Conservation (phyloP, 441 rosid species). For the Eutrema salsugineum region DNA sequence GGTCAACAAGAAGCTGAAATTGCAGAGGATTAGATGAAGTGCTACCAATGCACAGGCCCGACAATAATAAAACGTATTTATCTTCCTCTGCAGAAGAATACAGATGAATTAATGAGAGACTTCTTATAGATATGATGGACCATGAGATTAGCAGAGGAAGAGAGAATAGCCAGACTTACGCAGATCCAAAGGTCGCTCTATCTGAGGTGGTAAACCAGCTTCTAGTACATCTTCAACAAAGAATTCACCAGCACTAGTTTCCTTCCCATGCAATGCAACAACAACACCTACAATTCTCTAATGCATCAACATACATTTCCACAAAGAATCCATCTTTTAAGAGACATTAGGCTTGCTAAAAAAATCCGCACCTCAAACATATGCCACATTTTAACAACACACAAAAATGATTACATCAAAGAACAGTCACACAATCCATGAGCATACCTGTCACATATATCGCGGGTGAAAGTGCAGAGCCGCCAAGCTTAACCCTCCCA, state of each 20-base stretch:
- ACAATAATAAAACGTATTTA: constrained; percentile 77
- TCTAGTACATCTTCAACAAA: constrained; percentile 79
- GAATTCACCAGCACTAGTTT: constrained; percentile 78
- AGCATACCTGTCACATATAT: constrained; percentile 73
- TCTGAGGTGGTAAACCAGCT: constrained; percentile 85
- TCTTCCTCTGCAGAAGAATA: constrained; percentile 62
- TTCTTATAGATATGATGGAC: neutral
- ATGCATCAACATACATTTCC: constrained; percentile 1
- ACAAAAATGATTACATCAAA: neutral
- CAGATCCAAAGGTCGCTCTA: constrained; percentile 50
- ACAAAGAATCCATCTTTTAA: neutral
- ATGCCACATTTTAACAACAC: neutral
- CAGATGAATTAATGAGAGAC: constrained; percentile 22
- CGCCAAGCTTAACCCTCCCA: constrained; percentile 84
- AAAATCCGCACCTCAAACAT: neutral
- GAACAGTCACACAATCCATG: constrained; percentile 3
- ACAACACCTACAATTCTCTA: constrained; percentile 51
- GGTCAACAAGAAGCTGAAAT: constrained; percentile 95
- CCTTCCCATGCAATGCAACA: constrained; percentile 87
- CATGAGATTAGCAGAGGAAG: neutral
- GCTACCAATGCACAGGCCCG: constrained; percentile 79
- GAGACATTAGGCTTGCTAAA: neutral
- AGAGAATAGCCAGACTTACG: constrained; percentile 36
- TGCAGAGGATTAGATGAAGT: constrained; percentile 71
- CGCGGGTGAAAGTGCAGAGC: constrained; percentile 57